phyloP scores from a whole-genome alignment of 2,329 filamentous ascomycete species.

The Gaeumannomyces sp. region DNA sequence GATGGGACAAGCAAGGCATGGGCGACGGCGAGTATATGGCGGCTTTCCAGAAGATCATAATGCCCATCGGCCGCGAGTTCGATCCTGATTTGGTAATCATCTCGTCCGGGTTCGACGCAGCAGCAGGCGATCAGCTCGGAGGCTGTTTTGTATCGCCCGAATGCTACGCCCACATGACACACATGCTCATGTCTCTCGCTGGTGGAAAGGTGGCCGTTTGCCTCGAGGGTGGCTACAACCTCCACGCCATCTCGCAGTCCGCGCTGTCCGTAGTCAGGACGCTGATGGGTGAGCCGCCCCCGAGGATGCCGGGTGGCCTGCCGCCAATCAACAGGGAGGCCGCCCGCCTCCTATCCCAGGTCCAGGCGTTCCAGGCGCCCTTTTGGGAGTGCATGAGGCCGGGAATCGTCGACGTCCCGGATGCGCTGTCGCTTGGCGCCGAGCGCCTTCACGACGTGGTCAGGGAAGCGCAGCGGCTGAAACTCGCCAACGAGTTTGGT shows the following conservation, averaged over 20 bases:
- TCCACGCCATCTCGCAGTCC: conserved; percentile 85
- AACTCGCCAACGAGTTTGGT: conserved; percentile 62
- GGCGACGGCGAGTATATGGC: conserved; percentile 95
- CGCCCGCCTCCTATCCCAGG: conserved; percentile 48
- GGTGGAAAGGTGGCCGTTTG: conserved; percentile 86
- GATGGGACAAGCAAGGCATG: conserved; percentile 70
- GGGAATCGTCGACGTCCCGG: conserved; percentile 48
- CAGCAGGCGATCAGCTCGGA: conserved; percentile 85
- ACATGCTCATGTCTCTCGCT: conserved; percentile 96
- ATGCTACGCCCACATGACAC: conserved; percentile 97
- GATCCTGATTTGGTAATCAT: conserved; percentile 92
- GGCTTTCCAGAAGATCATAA: conserved; percentile 90
- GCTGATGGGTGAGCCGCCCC: conserved; percentile 90
- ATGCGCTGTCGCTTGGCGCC: conserved; percentile 45
- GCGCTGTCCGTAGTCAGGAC: conserved; percentile 87
- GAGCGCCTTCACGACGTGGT: conserved; percentile 74
- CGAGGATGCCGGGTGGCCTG: conserved; percentile 39
- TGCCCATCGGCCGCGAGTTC: conserved; percentile 93
- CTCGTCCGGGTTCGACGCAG: conserved; percentile 92
- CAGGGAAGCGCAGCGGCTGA: conserved; percentile 66
- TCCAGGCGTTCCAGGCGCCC: conserved; percentile 54
- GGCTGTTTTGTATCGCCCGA: conserved; percentile 86
- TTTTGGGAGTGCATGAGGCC: conserved; percentile 89
- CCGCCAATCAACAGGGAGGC: conserved; percentile 53
- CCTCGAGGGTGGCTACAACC: conserved; percentile 92